Conservation (phyloP, 1,284 basidiomycete species). For the Phellopilus nigrolimitatus region DNA sequence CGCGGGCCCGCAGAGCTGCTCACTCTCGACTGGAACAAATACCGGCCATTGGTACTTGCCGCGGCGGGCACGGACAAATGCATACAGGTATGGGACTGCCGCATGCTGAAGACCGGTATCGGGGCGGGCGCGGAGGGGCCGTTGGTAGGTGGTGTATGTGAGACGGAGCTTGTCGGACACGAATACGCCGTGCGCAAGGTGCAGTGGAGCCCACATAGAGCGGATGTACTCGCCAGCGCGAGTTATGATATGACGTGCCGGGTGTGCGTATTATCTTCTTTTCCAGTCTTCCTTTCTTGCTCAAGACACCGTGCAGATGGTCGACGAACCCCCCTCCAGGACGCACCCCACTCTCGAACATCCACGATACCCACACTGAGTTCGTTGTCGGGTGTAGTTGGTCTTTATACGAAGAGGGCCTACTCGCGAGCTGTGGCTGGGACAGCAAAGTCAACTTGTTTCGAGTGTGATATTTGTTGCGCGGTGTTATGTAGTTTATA, state of each 20-base stretch:
- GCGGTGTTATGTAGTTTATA: too few species aligned
- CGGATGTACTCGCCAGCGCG: conserved; percentile 76
- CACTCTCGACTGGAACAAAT: conserved; percentile 91
- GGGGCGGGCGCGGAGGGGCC: conserved; percentile 27
- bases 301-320: conserved; percentile 45
- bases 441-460: conserved; percentile 82
- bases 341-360: conserved; percentile 53
- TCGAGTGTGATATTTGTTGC: conserved; percentile 41
- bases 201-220: conserved; percentile 71
- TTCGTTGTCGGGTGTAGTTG: conserved; percentile 92
- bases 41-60: conserved; percentile 73
- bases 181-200: conserved; percentile 79
- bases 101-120: conserved; percentile 60
- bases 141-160: conserved; percentile 64
- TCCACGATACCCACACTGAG: conserved; percentile 88
- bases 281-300: conserved; percentile 12
- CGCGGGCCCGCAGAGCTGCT: conserved; percentile 60
- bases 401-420: conserved; percentile 82
- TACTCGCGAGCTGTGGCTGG: conserved; percentile 88
- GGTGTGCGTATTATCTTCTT: conserved; percentile 59
- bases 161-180: conserved; percentile 66
- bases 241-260: conserved; percentile 97
- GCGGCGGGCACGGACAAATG: conserved; percentile 78
- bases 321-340: conserved; percentile 49
- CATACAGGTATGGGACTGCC: conserved; percentile 82